Percentiles rank a stretch among this genome's conserved stretches.
phyloP scores from a whole-genome alignment of 2,329 filamentous ascomycete genomes.

The Aspergillus unguis region DNA sequence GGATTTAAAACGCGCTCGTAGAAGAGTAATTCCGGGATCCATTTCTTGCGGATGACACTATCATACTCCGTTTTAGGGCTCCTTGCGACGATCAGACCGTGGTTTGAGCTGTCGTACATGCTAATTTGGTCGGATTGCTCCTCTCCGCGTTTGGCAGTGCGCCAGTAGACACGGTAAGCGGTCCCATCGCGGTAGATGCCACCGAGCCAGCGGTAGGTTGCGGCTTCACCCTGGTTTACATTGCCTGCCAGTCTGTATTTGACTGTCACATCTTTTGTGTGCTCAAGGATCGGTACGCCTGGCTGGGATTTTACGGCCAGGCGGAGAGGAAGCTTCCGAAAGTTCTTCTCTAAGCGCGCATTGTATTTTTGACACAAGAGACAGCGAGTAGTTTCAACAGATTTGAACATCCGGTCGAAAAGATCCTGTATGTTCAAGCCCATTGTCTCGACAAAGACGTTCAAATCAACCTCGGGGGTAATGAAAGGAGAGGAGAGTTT shows the following conservation, averaged over 20 bases:
- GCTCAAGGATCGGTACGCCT: slow-evolving; percentile 14
- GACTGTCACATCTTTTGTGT: slow-evolving; percentile 27
- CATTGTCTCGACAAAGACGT: neutral
- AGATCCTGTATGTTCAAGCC: slow-evolving; percentile 21
- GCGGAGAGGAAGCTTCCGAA: slow-evolving; percentile 29
- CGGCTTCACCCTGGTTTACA: slow-evolving; percentile 8
- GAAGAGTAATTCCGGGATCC: slow-evolving; percentile 27
- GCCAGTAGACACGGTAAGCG: slow-evolving; percentile 32
- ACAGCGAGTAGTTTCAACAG: slow-evolving; percentile 1
- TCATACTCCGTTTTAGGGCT: slow-evolving; percentile 12
- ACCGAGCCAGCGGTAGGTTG: slow-evolving; percentile 38
- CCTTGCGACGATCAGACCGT: slow-evolving; percentile 28
- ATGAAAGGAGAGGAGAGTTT: too few relatives aligned
- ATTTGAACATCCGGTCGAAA: slow-evolving; percentile 19
- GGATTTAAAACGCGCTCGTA: slow-evolving; percentile 36
- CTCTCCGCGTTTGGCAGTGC: slow-evolving; percentile 28
- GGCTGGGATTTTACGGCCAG: slow-evolving; percentile 25
- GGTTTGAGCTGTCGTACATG: slow-evolving; percentile 31
- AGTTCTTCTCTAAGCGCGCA: slow-evolving; percentile 9
- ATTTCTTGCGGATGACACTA: slow-evolving; percentile 24
- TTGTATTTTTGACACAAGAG: slow-evolving; percentile 8
- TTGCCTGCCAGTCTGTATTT: slow-evolving; percentile 21
- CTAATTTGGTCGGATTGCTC: slow-evolving; percentile 18
- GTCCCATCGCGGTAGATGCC: slow-evolving; percentile 30
- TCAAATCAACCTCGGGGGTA: slow-evolving; percentile 7